Conservation (phyloP, 2,329 filamentous ascomycete species). For the Sordariomycetes sp. region DNA sequence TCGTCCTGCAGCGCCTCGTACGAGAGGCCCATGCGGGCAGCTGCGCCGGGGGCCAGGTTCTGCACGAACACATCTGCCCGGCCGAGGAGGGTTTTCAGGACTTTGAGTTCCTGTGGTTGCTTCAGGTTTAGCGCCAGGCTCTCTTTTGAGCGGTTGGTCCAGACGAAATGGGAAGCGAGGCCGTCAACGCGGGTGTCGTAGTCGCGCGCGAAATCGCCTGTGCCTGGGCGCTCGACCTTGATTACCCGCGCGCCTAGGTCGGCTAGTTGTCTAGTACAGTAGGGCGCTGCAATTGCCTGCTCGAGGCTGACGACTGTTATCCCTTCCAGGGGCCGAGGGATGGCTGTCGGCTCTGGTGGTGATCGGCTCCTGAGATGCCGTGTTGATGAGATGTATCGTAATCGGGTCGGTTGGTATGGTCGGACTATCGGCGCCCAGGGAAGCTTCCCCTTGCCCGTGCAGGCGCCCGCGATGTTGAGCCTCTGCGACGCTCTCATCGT, state of each 20-base stretch:
- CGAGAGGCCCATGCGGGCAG: constrained; percentile 33
- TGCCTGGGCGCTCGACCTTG: constrained; percentile 39
- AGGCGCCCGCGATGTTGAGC: background rate
- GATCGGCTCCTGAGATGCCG: background rate
- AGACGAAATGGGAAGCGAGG: constrained; percentile 42
- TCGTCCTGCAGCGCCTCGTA: constrained; percentile 27
- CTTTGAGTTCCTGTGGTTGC: constrained; percentile 24
- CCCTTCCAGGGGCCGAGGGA: constrained; percentile 19
- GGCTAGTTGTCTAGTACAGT: constrained; percentile 42
- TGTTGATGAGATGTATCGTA: background rate
- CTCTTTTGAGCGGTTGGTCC: constrained; percentile 43
- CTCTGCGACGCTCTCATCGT: background rate
- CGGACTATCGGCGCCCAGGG: background rate
- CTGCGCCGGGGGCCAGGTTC: constrained; percentile 40
- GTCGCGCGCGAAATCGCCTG: constrained; percentile 39
- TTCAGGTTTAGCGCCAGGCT: constrained; percentile 40
- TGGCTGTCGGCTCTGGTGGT: background rate
- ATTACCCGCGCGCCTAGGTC: constrained; percentile 43
- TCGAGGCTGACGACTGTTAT: constrained; percentile 41
- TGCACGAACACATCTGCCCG: constrained; percentile 41
- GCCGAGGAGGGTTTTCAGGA: constrained; percentile 29
- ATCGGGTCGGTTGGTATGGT: background rate
- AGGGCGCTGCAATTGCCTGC: constrained; percentile 43
- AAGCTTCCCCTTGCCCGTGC: background rate
- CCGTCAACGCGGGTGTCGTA: constrained; percentile 40